phyloP scores from a whole-genome alignment of 1,139 yeast species.

The Debaryomyces singareniensis region DNA sequence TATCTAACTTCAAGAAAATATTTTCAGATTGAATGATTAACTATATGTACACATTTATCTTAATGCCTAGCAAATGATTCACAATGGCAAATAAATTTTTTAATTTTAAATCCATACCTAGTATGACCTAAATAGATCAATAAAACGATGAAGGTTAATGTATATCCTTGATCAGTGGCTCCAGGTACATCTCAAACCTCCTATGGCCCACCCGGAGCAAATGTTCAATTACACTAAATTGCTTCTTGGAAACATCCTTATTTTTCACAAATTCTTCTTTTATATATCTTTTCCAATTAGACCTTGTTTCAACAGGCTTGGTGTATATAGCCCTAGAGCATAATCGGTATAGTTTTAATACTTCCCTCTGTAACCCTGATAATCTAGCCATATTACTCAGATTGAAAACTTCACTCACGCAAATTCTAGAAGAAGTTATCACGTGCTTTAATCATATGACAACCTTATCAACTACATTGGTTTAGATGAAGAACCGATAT shows the following conservation, averaged over 20 bases:
- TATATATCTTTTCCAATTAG: conserved; percentile 41
- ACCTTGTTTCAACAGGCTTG: conserved; percentile 45
- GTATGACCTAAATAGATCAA: not conserved
- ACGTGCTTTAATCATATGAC: too few relatives aligned
- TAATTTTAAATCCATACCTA: too few relatives aligned
- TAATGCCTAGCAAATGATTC: not conserved
- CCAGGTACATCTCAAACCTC: conserved; percentile 66
- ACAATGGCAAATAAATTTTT: too few relatives aligned
- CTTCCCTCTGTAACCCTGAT: conserved; percentile 62
- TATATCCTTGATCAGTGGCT: conserved; percentile 61
- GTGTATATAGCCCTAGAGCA: conserved; percentile 49
- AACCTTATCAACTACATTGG: too few relatives aligned
- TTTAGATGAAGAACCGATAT: too few relatives aligned
- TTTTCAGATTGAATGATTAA: conserved; percentile 14
- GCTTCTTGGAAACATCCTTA: conserved; percentile 59
- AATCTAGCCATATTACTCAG: conserved; percentile 43
- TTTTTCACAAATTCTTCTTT: conserved; percentile 62
- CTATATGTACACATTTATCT: not conserved
- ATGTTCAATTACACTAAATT: conserved; percentile 83
- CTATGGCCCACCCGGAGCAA: conserved; percentile 70
- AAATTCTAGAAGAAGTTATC: too few relatives aligned
- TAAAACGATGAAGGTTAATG: conserved; percentile 12
- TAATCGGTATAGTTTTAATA: conserved; percentile 52
- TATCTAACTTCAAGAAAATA: conserved; percentile 46
- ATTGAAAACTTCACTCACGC: too few relatives aligned